phyloP scores from a whole-genome alignment of 352 stramenopile species.

The Globisporangium acanthophoron region DNA sequence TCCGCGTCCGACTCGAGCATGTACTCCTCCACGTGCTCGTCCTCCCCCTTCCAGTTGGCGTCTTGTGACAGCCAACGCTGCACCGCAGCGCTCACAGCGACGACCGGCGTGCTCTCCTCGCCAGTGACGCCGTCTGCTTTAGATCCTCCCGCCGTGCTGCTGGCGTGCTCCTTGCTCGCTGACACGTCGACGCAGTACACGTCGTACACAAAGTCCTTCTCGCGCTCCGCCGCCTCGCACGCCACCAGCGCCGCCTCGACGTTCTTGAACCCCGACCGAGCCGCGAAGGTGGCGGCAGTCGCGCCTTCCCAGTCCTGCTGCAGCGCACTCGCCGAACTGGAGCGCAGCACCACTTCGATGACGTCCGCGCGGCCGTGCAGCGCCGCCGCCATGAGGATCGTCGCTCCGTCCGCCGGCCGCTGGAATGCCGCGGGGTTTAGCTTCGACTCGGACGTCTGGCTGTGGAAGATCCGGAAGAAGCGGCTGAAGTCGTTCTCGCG shows the following conservation, averaged over 20 bases:
- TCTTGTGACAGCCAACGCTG: conserved; percentile 76
- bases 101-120: conserved; percentile 30
- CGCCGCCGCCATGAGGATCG: conserved; percentile 71
- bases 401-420: conserved; percentile 65
- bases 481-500: conserved; percentile 70
- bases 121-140: conserved; percentile 6
- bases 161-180: conserved; percentile 28
- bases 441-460: conserved; percentile 30
- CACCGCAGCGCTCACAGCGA: conserved; percentile 73
- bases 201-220: conserved; percentile 84
- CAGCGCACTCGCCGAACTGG: conserved; percentile 40
- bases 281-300: conserved; percentile 55
- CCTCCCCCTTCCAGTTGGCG: conserved; percentile 25
- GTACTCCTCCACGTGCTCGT: conserved; percentile 63
- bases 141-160: neutral
- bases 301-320: conserved; percentile 57
- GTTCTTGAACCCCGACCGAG: conserved; percentile 40
- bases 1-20: conserved; percentile 76
- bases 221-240: conserved; percentile 66
- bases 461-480: conserved; percentile 67
- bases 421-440: conserved; percentile 52
- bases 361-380: conserved; percentile 73
- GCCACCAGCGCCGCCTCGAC: conserved; percentile 60
- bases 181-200: conserved; percentile 80
- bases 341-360: conserved; percentile 62